Conservation (phyloP, 2,329 filamentous ascomycete genomes). For the Colletotrichum sp. region DNA sequence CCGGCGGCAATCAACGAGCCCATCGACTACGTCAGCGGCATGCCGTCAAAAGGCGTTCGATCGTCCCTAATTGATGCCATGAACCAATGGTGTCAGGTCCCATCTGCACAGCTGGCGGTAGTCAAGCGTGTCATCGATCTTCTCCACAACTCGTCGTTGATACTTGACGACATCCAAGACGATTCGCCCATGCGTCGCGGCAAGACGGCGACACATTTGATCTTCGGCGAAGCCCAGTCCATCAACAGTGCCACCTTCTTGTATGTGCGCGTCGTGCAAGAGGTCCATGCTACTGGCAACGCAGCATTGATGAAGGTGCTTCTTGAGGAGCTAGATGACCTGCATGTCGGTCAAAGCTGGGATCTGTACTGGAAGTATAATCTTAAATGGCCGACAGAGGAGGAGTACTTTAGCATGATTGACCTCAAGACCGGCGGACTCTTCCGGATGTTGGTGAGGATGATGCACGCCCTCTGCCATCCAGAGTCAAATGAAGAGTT, state of each 20-base stretch:
- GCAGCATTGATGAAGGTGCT: not conserved
- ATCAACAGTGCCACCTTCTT: constrained; percentile 39
- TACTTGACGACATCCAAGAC: constrained; percentile 44
- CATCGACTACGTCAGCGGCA: not conserved
- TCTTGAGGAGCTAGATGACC: constrained; percentile 28
- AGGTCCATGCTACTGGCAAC: not conserved
- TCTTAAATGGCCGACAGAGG: constrained; percentile 21
- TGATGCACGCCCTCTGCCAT: constrained; percentile 14
- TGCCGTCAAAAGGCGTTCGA: not conserved
- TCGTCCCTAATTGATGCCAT: not conserved
- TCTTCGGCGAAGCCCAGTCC: constrained; percentile 39
- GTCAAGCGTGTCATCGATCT: not conserved
- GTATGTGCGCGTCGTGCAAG: constrained; percentile 26
- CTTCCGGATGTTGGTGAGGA: constrained; percentile 20
- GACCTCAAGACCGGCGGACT: constrained; percentile 26
- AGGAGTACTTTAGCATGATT: constrained; percentile 33
- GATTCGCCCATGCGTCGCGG: constrained; percentile 35
- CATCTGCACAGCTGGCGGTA: not conserved
- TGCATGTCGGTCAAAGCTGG: constrained; percentile 29
- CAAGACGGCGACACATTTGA: constrained; percentile 34
- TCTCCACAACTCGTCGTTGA: not conserved
- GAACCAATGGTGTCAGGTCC: not conserved
- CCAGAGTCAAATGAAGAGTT: not conserved
- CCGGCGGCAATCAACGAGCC: constrained; percentile 22
- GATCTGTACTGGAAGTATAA: constrained; percentile 30